A percentile compares a stretch with the other conserved stretches of the same genome.
These are phyloP conservation scores for Microthlaspi erraticum DNA, from an alignment of 345 rosid species.

Conservation along the genomic window DNA sequence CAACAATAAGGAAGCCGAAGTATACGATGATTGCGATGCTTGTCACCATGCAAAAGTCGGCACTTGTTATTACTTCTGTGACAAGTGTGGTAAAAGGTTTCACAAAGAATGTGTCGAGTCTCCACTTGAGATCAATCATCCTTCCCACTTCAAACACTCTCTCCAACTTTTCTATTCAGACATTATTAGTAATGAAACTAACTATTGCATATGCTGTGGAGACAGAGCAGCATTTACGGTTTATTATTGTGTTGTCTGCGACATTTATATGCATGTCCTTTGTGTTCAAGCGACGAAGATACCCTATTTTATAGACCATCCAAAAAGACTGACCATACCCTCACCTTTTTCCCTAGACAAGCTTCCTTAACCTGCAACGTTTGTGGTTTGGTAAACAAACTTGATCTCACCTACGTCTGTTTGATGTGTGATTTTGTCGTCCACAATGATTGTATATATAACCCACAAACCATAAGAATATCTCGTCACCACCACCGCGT, in stretches of 20 bases:
- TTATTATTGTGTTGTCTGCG: neutral
- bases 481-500: slow-evolving; percentile 7
- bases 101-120: slow-evolving; percentile 28
- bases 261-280: neutral
- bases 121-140: neutral
- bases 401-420: slow-evolving; percentile 1
- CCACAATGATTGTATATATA: neutral
- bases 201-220: neutral
- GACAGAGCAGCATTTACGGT: accelerated
- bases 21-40: neutral
- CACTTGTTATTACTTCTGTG: neutral
- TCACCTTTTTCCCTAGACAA: slow-evolving; percentile 16
- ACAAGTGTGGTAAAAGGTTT: neutral
- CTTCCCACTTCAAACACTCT: slow-evolving; percentile 10
- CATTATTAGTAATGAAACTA: no score
- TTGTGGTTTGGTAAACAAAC: neutral
- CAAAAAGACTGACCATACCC: slow-evolving; percentile 15
- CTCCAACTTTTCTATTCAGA: neutral
- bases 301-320: neutral
- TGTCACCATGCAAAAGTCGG: accelerated
- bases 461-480: slow-evolving; percentile 20
- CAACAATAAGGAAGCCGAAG: neutral
- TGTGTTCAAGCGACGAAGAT: neutral
- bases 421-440: neutral
- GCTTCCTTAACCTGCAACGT: slow-evolving; percentile 12